phyloP scores from a whole-genome alignment of 202 grass and related monocot genomes.

The Eragrostis tef region DNA sequence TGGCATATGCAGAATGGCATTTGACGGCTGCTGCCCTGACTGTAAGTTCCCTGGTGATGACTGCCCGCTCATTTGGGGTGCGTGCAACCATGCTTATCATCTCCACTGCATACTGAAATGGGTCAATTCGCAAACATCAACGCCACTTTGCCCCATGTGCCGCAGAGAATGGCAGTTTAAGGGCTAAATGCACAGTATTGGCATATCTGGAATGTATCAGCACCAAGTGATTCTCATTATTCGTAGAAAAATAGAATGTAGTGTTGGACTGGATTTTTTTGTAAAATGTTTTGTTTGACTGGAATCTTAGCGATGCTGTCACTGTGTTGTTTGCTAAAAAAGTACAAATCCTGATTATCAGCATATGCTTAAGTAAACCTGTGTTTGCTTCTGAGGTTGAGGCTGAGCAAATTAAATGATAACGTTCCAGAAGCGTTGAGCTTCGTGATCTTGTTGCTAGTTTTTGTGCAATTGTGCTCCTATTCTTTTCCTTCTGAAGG shows the following conservation, averaged over 20 bases:
- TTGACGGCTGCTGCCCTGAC: constrained; percentile 85
- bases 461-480: constrained; percentile 35
- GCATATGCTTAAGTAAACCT: not conserved
- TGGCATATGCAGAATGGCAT: constrained; percentile 91
- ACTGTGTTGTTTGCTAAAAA: constrained; percentile 33
- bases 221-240: constrained; percentile 2
- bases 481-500: constrained; percentile 26
- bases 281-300: not conserved
- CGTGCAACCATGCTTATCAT: constrained; percentile 79
- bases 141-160: constrained; percentile 88
- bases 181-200: constrained; percentile 51
- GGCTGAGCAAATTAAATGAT: not conserved
- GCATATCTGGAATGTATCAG: constrained; percentile 29
- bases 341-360: not conserved
- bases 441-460: not conserved
- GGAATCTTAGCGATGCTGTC: not conserved
- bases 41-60: constrained; percentile 93
- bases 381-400: constrained; percentile 16
- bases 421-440: not conserved
- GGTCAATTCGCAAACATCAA: constrained; percentile 88
- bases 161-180: constrained; percentile 92
- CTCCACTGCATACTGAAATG: constrained; percentile 93
- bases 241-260: constrained; percentile 15
- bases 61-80: constrained; percentile 82
- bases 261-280: not conserved